Conservation (phyloP, 352 stramenopile species). For the Pythium aristosporum region DNA sequence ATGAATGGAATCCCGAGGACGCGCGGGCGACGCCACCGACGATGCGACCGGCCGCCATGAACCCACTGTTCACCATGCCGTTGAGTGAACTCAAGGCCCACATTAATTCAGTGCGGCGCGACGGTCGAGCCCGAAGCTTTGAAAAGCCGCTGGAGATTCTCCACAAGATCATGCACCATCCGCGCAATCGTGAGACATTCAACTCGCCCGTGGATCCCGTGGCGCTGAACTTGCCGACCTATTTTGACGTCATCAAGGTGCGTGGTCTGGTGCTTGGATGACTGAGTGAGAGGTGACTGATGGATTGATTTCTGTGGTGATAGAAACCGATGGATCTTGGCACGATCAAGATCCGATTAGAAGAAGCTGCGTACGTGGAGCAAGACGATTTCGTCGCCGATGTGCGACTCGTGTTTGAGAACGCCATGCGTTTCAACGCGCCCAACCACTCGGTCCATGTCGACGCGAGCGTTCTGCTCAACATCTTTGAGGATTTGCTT, state of each 20-base stretch:
- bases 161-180: conserved; percentile 68
- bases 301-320: background rate
- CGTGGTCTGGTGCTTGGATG: background rate
- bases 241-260: conserved; percentile 60
- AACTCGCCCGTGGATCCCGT: conserved; percentile 76
- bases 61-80: conserved; percentile 65
- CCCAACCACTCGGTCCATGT: conserved; percentile 76
- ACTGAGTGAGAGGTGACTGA: background rate
- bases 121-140: conserved; percentile 62
- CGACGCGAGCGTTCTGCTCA: conserved; percentile 57
- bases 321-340: conserved; percentile 91
- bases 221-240: conserved; percentile 66
- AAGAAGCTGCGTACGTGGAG: conserved; percentile 79
- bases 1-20: conserved; percentile 30
- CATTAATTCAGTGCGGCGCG: conserved; percentile 63
- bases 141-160: conserved; percentile 67
- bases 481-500: conserved; percentile 65
- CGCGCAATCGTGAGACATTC: conserved; percentile 73
- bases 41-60: conserved; percentile 13
- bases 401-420: conserved; percentile 88
- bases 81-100: conserved; percentile 52
- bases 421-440: conserved; percentile 88
- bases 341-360: conserved; percentile 84
- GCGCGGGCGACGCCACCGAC: background rate
- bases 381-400: conserved; percentile 80